Percentiles rank a stretch among this genome's conserved stretches.
Evolutionary conservation across 352 stramenopile species (phyloP).

Genomic region (Globisporangium nodosum): DNA sequence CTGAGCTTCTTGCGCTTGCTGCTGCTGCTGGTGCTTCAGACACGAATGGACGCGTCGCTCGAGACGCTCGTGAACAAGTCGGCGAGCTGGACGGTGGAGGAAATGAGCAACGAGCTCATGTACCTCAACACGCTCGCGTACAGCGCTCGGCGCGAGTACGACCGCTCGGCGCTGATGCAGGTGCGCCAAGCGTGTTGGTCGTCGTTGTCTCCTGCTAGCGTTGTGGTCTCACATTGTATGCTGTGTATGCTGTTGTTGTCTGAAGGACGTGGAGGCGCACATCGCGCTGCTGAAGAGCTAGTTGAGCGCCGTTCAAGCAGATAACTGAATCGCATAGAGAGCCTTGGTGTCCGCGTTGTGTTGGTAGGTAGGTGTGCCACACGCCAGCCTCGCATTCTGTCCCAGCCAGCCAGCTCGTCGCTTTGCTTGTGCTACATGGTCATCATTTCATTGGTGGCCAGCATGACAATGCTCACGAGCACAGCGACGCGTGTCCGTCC

Average conservation of each 20-base stretch:
- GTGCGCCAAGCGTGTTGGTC: conserved; percentile 14
- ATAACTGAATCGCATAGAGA: no score
- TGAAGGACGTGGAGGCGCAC: conserved; percentile 6
- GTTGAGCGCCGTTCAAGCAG: neutral
- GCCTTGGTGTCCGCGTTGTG: neutral
- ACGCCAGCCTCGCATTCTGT: no score
- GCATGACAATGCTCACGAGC: no score
- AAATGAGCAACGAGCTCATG: conserved; percentile 65
- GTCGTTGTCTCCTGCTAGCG: neutral
- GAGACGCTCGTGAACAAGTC: conserved; percentile 55
- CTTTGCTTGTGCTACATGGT: no score
- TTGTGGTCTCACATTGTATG: no score
- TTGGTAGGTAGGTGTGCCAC: no score
- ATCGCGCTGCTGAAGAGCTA: conserved; percentile 6
- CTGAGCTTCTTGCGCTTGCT: no score
- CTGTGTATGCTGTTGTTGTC: neutral
- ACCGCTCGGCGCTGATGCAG: conserved; percentile 65
- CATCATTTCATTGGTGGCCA: no score
- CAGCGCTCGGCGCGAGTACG: conserved; percentile 49
- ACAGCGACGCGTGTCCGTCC: no score
- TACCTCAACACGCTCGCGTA: conserved; percentile 69
- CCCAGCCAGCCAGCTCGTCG: no score
- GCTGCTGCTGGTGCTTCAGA: conserved; percentile 18
- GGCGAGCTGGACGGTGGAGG: conserved; percentile 59
- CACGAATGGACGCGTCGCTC: conserved; percentile 43